These are phyloP conservation scores for Rugonectria rugulosa DNA, from an alignment of 2,329 filamentous ascomycete species.

Conservation along the genomic window DNA sequence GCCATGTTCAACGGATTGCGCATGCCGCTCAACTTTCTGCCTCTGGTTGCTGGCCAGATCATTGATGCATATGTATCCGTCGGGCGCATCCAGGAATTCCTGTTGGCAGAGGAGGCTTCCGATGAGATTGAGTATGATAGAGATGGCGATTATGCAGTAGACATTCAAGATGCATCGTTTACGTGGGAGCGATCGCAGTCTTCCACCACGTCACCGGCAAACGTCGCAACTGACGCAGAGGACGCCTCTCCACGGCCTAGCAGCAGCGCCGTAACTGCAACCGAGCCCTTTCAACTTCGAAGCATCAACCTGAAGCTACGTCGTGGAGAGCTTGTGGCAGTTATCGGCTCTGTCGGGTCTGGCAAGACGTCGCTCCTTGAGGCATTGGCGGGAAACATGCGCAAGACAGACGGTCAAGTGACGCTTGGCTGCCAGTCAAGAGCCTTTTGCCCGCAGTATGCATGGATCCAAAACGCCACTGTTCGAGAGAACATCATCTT, in stretches of 20 bases:
- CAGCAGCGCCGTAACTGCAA: background rate
- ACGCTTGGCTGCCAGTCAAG: background rate
- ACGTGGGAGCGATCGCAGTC: slow-evolving; percentile 4
- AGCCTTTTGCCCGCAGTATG: slow-evolving; percentile 55
- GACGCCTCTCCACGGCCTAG: background rate
- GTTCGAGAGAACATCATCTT: slow-evolving; percentile 56
- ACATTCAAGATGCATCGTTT: background rate
- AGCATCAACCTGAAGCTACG: background rate
- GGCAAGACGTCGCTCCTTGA: slow-evolving; percentile 75
- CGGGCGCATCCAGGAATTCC: slow-evolving; percentile 84
- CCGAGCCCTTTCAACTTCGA: slow-evolving; percentile 7
- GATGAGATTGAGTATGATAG: slow-evolving; percentile 68
- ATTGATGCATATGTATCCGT: slow-evolving; percentile 89
- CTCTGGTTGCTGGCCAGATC: slow-evolving; percentile 85
- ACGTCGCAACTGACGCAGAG: background rate
- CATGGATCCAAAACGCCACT: slow-evolving; percentile 57
- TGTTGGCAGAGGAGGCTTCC: slow-evolving; percentile 83
- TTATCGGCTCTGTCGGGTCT: slow-evolving; percentile 74
- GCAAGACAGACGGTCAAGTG: background rate
- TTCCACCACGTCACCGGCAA: slow-evolving; percentile 26
- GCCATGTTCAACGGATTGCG: slow-evolving; percentile 92
- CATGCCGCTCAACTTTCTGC: slow-evolving; percentile 87
- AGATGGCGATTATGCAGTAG: slow-evolving; percentile 59
- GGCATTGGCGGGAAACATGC: slow-evolving; percentile 72
- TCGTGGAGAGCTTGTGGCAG: slow-evolving; percentile 66